These are phyloP conservation scores for Malus hybrid DNA, from an alignment of 331 rosid species.

Conservation along the genomic window DNA sequence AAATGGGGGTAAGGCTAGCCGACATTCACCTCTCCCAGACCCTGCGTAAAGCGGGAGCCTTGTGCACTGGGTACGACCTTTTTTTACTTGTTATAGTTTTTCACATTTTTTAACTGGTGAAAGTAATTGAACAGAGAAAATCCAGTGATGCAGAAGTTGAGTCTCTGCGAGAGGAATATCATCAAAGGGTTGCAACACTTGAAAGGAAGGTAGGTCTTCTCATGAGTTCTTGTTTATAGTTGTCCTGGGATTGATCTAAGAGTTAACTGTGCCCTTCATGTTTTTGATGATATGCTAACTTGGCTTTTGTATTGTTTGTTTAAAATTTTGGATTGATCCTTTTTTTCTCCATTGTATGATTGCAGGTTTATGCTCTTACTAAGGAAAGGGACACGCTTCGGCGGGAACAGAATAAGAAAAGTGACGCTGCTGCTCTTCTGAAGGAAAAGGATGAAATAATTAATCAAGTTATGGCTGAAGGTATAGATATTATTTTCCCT, in stretches of 20 bases:
- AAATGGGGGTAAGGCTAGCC: no score
- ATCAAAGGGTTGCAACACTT: constrained; percentile 79
- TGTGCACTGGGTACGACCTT: no score
- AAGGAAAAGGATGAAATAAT: constrained; percentile 99
- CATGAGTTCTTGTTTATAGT: constrained; percentile 11
- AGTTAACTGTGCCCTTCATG: not conserved
- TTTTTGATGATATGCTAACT: not conserved
- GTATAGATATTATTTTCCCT: constrained; percentile 20
- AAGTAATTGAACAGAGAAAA: constrained; percentile 69
- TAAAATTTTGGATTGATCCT: not conserved
- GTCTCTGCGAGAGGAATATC: constrained; percentile 96
- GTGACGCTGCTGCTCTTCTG: constrained; percentile 96
- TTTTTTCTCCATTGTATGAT: constrained; percentile 8
- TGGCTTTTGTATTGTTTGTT: not conserved
- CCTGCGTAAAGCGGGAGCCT: no score
- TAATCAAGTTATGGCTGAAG: constrained; percentile 99
- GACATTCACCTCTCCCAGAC: no score
- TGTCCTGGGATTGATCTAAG: not conserved
- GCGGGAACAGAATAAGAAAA: constrained; percentile 88
- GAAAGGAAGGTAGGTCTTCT: constrained; percentile 73
- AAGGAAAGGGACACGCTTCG: constrained; percentile 97
- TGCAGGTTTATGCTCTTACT: constrained; percentile 88
- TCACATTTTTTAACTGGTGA: constrained; percentile 21
- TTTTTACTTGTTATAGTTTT: constrained; percentile 7
- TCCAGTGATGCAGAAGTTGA: constrained; percentile 92